Percentiles rank a stretch among this genome's conserved stretches.
phyloP scores from a whole-genome alignment of 345 rosid species.

The Euphorbia pulcherrima region DNA sequence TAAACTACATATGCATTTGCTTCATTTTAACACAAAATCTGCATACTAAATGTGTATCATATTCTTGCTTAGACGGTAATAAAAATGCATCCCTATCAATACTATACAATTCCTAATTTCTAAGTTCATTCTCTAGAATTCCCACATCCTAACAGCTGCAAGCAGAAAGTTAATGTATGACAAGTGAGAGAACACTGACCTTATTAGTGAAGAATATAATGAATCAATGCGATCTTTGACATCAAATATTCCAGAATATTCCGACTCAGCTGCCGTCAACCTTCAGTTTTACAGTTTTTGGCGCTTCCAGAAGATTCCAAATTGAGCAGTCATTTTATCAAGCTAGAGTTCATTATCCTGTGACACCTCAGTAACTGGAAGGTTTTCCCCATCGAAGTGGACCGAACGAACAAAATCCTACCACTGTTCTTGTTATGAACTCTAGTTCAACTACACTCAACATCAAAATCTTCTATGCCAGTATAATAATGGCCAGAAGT shows the following conservation, averaged over 20 bases:
- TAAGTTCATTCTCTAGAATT: neutral
- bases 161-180: neutral
- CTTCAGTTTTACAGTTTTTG: neutral
- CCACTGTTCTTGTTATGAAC: neutral
- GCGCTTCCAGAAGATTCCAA: neutral
- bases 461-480: neutral
- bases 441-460: neutral
- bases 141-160: neutral
- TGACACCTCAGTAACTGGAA: neutral
- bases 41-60: neutral
- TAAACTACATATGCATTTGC: too few species aligned
- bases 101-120: neutral
- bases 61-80: neutral
- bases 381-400: neutral
- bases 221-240: neutral
- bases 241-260: conserved; percentile 3
- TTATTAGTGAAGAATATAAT: neutral
- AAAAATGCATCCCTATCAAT: neutral
- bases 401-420: neutral
- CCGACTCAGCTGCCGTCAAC: neutral
- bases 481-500: neutral
- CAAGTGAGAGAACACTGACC: neutral
- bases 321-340: neutral
- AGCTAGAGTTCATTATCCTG: neutral
- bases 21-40: neutral